These are phyloP conservation scores for Candida anglica DNA, from an alignment of 805 yeast genomes.

Conservation along the genomic window DNA sequence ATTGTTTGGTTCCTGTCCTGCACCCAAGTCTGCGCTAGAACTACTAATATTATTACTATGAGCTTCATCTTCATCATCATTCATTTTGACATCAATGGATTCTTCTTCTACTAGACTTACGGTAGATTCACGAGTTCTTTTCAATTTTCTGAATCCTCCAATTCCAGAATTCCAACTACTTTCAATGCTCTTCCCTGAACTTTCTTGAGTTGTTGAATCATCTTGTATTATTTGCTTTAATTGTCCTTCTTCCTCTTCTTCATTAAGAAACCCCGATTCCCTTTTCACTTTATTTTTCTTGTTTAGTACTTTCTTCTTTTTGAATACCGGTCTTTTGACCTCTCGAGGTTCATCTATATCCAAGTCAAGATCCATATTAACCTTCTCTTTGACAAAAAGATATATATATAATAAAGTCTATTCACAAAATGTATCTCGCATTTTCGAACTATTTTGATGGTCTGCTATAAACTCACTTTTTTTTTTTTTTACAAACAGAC, in stretches of 20 bases:
- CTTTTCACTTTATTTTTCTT: slow-evolving; percentile 14
- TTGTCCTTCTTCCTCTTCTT: too few species aligned
- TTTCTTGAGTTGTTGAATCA: too few species aligned
- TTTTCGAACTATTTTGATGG: too few species aligned
- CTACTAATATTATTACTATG: neutral
- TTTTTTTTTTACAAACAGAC: too few species aligned
- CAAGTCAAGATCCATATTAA: slow-evolving; percentile 2
- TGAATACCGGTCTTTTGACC: slow-evolving; percentile 3
- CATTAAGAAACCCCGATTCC: slow-evolving; percentile 19
- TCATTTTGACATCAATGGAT: neutral
- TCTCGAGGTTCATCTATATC: neutral
- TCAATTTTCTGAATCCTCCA: slow-evolving; percentile 7
- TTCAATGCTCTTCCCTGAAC: too few species aligned
- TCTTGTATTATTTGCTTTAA: too few species aligned
- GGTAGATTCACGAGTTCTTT: slow-evolving; percentile 9
- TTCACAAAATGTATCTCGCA: too few species aligned
- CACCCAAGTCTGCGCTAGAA: neutral
- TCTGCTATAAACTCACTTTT: too few species aligned
- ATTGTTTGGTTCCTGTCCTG: neutral
- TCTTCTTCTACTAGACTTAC: slow-evolving; percentile 17
- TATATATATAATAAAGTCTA: too few species aligned
- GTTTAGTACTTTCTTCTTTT: slow-evolving; percentile 9
- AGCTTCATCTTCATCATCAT: neutral
- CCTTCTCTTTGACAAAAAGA: too few species aligned
- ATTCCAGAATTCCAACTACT: too few species aligned